phyloP scores from a whole-genome alignment of 768 basidiomycete species.

The Dentipellis sp. region DNA sequence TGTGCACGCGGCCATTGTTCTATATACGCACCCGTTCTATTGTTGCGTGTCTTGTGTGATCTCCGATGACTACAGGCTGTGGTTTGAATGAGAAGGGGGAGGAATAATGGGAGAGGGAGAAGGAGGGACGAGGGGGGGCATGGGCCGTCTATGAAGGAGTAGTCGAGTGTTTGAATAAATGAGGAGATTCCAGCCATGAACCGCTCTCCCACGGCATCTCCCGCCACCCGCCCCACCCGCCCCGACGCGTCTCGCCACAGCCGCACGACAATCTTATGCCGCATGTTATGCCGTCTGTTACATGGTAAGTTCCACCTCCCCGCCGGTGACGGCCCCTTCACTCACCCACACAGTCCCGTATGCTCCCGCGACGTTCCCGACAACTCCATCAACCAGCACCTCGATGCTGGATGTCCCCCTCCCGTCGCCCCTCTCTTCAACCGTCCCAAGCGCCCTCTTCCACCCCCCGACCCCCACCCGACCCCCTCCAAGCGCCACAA shows the following conservation, averaged over 20 bases:
- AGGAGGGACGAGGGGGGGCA: too few species aligned
- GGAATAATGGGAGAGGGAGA: too few species aligned
- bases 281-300: neutral
- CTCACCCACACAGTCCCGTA: neutral
- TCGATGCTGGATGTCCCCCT: neutral
- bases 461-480: neutral
- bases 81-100: too few species aligned
- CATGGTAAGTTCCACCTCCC: neutral
- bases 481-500: neutral
- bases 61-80: too few species aligned
- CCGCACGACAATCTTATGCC: too few species aligned
- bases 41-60: too few species aligned
- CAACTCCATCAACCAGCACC: slow-evolving; percentile 1
- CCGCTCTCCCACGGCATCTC: too few species aligned
- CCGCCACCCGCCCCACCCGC: too few species aligned
- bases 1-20: slow-evolving; percentile 15
- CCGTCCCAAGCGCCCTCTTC: neutral
- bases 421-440: neutral
- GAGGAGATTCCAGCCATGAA: too few species aligned
- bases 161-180: too few species aligned
- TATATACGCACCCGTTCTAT: neutral
- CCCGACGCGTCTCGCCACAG: too few species aligned
- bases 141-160: too few species aligned
- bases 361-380: slow-evolving; percentile 1
- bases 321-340: neutral